Evolutionary conservation across 176 grass and related monocot species (phyloP), one percentile per base, ranked within the genome.

Genomic region (Carex myosuroides): DNA sequence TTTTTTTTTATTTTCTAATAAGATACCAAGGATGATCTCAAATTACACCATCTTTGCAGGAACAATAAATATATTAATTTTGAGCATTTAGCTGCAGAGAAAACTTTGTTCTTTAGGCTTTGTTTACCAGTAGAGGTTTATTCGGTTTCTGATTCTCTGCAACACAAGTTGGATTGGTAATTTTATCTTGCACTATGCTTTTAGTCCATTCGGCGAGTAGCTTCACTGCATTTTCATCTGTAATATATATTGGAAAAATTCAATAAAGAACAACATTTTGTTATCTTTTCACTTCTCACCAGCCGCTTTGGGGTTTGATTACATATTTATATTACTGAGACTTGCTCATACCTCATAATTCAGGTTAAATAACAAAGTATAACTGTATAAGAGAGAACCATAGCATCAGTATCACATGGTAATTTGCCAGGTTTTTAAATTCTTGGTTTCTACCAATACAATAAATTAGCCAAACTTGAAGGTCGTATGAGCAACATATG

Each of bases 201-300:
- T 89, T 89, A 56, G 79, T 92, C 93, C 93, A 95, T 42, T 87
- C 87, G n/a, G 71, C 79, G 83, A 95, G 86, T 42, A 87, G 79
- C 70, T 92, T 87, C 87, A 87, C 83, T 1, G 85, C 84, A 20
- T 17, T 85, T 22, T 92, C 90, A 10, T 92, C 93, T 95, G 37
- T 37, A 74, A 64, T 13, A 32, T 21, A 87, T 80, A 33, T 72
- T 14, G 65, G 13, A 52, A 35, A 59, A 3, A 55, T 11, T 69
- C 21, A 55, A 84, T 64, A 41, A 71, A 72, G 6, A 84, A 56
- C 44, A 52, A 29, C 18, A 14, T 11, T 54, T 16, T 68, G 8
- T 64, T 32, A 17, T 60, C 6, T 62, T 63, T 81, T 33, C 10
- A 10, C 17, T 64, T 57, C n/a, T 41, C 29, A 29, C 5, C 9